These are phyloP conservation scores for Mycena sanguinolenta DNA, from an alignment of 768 basidiomycete genomes.

Conservation along the genomic window DNA sequence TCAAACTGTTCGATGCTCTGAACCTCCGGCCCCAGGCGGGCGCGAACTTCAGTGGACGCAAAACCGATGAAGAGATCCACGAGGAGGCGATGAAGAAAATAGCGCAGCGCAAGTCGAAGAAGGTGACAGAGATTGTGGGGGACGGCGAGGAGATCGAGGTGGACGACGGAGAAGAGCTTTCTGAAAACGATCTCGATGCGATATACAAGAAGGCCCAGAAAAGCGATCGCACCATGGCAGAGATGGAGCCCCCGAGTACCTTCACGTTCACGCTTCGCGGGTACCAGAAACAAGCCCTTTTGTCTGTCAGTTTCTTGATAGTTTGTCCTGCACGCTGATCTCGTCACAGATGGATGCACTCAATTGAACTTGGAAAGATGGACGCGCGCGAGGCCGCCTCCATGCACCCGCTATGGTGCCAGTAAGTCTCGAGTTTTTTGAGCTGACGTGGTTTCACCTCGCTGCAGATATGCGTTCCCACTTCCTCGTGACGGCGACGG, in stretches of 20 bases:
- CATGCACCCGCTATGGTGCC: constrained; percentile 95
- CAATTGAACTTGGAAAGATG: constrained; percentile 81
- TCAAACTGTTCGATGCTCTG: constrained; percentile 79
- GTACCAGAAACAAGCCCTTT: constrained; percentile 95
- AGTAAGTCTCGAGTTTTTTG: constrained; percentile 63
- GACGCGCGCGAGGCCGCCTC: constrained; percentile 78
- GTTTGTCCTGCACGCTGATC: constrained; percentile 11
- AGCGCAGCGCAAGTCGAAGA: constrained; percentile 55
- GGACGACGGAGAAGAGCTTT: constrained; percentile 86
- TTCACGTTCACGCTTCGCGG: constrained; percentile 83
- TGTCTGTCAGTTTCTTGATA: constrained; percentile 55
- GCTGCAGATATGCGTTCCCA: constrained; percentile 79
- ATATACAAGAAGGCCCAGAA: constrained; percentile 93
- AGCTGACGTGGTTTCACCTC: constrained; percentile 20
- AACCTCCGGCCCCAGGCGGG: constrained; percentile 75
- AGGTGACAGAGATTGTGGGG: constrained; percentile 77
- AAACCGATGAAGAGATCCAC: constrained; percentile 50
- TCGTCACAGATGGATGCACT: constrained; percentile 87
- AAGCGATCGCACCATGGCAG: constrained; percentile 80
- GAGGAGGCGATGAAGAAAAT: constrained; percentile 58
- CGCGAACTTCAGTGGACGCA: constrained; percentile 50
- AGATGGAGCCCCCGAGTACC: constrained; percentile 84
- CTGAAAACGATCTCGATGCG: constrained; percentile 82
- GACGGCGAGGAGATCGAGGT: constrained; percentile 88
- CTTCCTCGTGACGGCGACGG: constrained; percentile 63